Percentiles rank a stretch among this genome's conserved stretches.
Evolutionary conservation across 2,329 filamentous ascomycete genomes (phyloP).

Genomic region (Penicillium brevicompactum): DNA sequence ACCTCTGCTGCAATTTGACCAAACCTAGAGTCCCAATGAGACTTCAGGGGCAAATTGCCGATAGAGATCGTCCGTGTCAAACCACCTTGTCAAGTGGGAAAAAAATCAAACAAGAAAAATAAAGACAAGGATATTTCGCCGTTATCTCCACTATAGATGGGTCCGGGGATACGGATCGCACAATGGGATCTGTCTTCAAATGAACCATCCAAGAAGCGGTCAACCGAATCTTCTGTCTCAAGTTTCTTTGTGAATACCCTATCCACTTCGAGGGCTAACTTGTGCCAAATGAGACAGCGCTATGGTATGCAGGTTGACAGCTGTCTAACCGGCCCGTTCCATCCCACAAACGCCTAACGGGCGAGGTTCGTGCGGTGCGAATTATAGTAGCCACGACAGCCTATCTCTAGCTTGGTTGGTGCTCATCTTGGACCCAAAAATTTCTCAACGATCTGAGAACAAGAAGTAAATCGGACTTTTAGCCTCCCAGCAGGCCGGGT

Average conservation of each 20-base stretch:
- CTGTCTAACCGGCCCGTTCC: constrained; percentile 7
- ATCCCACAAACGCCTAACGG: constrained; percentile 10
- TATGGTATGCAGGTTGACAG: constrained; percentile 7
- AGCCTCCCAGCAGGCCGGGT: constrained; percentile 1
- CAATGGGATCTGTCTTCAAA: constrained; percentile 2
- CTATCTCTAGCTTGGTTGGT: neutral
- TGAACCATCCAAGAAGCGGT: constrained; percentile 11
- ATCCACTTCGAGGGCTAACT: neutral
- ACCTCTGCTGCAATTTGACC: constrained; percentile 3
- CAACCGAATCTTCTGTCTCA: neutral
- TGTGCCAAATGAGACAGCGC: neutral
- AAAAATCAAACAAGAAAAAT: neutral
- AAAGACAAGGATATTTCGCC: neutral
- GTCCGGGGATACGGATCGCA: constrained; percentile 1
- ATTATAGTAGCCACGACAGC: neutral
- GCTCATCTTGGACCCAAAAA: neutral
- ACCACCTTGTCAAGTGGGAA: neutral
- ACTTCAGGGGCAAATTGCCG: neutral
- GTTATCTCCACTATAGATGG: neutral
- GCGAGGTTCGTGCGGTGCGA: constrained; percentile 1
- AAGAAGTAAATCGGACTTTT: neutral
- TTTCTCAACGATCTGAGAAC: neutral
- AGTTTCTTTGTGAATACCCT: neutral
- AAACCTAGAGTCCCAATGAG: neutral
- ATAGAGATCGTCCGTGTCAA: neutral